Evolutionary conservation across 257 asterid species (phyloP).

Genomic region (Nicotiana paniculata): DNA sequence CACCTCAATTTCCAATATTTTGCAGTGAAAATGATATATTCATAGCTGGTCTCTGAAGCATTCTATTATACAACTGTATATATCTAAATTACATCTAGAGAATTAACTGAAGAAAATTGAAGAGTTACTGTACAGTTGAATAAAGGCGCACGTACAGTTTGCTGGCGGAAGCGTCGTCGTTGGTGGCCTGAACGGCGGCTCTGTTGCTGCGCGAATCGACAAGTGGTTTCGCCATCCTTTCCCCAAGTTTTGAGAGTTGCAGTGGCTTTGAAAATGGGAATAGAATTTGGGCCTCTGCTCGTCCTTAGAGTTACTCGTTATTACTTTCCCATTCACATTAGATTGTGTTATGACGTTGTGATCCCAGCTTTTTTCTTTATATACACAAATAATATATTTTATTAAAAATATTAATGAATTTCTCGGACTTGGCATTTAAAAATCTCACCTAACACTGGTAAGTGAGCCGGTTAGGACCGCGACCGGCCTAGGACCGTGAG

Average conservation of each 20-base stretch:
- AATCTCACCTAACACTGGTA: too few relatives aligned
- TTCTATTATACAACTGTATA: background rate
- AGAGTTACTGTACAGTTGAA: background rate
- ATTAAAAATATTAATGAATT: too few relatives aligned
- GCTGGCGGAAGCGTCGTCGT: slow-evolving; percentile 97
- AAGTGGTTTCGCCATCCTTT: slow-evolving; percentile 45
- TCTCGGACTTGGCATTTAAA: too few relatives aligned
- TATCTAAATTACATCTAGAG: background rate
- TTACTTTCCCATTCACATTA: background rate
- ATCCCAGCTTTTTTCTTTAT: too few relatives aligned
- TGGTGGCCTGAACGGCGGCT: slow-evolving; percentile 92
- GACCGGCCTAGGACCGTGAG: too few relatives aligned
- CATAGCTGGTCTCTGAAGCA: background rate
- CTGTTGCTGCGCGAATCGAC: slow-evolving; percentile 70
- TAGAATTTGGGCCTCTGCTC: background rate
- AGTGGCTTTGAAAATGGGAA: background rate
- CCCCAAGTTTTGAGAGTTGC: background rate
- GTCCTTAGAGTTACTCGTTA: background rate
- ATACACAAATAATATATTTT: too few relatives aligned
- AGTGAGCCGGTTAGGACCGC: too few relatives aligned
- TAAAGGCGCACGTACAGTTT: slow-evolving; percentile 45
- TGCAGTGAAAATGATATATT: background rate
- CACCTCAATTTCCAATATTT: background rate
- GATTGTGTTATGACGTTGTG: background rate
- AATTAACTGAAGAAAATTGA: background rate